Evolutionary conservation across 1,284 basidiomycete genomes (phyloP).

Genomic region (Irpex rosettiformis): DNA sequence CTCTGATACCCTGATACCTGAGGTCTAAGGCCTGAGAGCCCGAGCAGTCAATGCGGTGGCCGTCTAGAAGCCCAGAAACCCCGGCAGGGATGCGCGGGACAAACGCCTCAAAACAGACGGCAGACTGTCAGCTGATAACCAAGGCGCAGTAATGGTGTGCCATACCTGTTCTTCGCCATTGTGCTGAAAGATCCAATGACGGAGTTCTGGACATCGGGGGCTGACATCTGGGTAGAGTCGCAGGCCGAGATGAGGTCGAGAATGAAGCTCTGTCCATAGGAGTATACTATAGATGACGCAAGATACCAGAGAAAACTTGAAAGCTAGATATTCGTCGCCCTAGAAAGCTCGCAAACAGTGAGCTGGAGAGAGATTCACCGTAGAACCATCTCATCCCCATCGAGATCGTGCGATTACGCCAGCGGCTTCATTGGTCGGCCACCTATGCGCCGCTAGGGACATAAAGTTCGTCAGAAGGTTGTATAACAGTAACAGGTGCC

Average conservation of each 20-base stretch:
- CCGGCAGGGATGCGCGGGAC: not conserved
- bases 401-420: not conserved
- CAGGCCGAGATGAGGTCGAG: not conserved
- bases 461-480: not conserved
- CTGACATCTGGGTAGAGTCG: not conserved
- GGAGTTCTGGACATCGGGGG: not conserved
- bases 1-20: too few relatives aligned
- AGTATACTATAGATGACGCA: not conserved
- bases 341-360: not conserved
- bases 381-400: not conserved
- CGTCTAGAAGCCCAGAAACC: not conserved
- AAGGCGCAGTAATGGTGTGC: not conserved
- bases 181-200: not conserved
- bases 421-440: not conserved
- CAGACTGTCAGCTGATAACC: not conserved
- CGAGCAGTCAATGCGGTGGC: not conserved
- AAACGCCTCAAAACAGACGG: not conserved
- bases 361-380: not conserved
- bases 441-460: not conserved
- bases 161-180: not conserved
- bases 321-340: not conserved
- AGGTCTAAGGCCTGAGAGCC: not conserved
- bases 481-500: not conserved
- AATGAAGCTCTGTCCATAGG: not conserved
- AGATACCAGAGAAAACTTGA: not conserved